Conservation (phyloP, 2,329 filamentous ascomycete genomes). For the Colletotrichum zoysiae region DNA sequence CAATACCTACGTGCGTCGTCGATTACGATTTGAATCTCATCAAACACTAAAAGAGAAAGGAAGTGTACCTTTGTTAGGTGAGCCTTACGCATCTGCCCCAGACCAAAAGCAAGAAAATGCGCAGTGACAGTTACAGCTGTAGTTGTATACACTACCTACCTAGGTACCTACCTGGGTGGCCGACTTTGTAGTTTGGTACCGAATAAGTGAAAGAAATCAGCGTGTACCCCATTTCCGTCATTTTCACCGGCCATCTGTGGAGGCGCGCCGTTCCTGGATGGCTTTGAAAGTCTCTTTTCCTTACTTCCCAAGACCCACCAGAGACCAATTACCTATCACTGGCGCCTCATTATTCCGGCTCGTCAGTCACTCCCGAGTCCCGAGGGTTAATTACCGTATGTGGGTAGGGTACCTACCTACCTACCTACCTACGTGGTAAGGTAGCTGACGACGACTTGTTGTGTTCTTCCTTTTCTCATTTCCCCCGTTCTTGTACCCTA, state of each 20-base stretch:
- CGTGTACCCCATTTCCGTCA: slow-evolving; percentile 24
- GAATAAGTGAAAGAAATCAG: neutral
- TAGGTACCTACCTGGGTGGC: no score
- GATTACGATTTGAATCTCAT: slow-evolving; percentile 5
- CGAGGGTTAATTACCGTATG: no score
- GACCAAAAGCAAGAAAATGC: slow-evolving; percentile 18
- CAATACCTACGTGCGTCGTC: neutral
- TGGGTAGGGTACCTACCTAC: neutral
- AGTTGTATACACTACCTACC: no score
- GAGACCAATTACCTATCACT: neutral
- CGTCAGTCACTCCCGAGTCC: no score
- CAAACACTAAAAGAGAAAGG: slow-evolving; percentile 19
- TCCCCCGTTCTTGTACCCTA: slow-evolving; percentile 15
- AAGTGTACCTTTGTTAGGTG: slow-evolving; percentile 26
- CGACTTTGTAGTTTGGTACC: neutral
- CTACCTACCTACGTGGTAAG: neutral
- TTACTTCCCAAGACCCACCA: neutral
- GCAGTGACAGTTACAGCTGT: neutral
- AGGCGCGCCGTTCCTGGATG: slow-evolving; percentile 12
- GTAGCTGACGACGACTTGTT: neutral
- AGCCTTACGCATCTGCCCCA: neutral
- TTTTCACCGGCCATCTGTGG: slow-evolving; percentile 30
- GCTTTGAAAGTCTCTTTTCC: neutral
- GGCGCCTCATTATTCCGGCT: neutral
- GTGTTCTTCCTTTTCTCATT: neutral